phyloP scores from a whole-genome alignment of 768 basidiomycete species.

The Phylloporus sp. region DNA sequence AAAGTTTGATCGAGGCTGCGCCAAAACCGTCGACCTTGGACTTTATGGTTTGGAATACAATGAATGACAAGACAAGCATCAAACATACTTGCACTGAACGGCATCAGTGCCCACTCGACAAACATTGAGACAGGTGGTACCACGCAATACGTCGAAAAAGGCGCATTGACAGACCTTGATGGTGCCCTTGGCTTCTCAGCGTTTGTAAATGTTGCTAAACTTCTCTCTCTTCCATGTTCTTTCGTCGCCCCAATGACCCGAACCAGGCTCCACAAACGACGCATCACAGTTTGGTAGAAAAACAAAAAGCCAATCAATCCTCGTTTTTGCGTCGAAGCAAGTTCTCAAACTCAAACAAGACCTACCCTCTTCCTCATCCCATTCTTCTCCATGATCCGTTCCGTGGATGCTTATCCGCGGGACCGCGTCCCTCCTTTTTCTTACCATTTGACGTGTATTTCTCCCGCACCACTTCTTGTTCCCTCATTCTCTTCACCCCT shows the following conservation, averaged over 20 bases:
- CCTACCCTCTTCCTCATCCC: neutral
- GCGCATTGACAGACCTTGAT: neutral
- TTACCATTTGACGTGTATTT: neutral
- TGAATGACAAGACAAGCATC: neutral
- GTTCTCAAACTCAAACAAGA: neutral
- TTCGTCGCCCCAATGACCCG: neutral
- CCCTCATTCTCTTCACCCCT: neutral
- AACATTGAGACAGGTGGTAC: neutral
- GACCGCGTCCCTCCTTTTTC: neutral
- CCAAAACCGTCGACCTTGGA: too few species aligned
- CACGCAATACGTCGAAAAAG: neutral
- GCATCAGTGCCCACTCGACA: neutral
- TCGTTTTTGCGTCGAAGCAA: neutral
- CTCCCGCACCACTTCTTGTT: neutral
- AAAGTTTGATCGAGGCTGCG: too few species aligned
- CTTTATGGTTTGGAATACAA: too few species aligned
- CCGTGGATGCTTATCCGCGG: neutral
- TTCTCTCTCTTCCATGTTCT: neutral
- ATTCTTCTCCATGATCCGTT: neutral
- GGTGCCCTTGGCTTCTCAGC: neutral
- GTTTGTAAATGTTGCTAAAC: neutral
- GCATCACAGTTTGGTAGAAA: neutral
- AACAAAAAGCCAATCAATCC: neutral
- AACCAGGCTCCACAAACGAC: neutral
- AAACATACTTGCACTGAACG: neutral